phyloP scores from a whole-genome alignment of 2,329 filamentous ascomycete species.

The Arthrinium puccinioides region DNA sequence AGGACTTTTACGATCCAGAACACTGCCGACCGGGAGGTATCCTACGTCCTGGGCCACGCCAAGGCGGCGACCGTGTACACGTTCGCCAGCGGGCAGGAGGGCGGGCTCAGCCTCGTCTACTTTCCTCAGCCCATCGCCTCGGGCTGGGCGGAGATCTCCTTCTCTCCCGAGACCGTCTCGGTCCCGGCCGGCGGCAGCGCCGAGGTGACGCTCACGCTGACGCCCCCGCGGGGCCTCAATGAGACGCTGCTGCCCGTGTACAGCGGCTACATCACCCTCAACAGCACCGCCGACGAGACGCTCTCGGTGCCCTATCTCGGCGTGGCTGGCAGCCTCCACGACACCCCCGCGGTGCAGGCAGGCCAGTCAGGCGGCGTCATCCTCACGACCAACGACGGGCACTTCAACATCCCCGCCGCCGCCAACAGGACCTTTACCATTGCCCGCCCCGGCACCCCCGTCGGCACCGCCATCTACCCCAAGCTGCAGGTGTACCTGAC shows the following conservation, averaged over 20 bases:
- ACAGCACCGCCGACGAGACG: conserved; percentile 27
- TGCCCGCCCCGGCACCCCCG: conserved; percentile 8
- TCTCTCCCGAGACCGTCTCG: conserved; percentile 10
- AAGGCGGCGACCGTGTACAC: conserved; percentile 31
- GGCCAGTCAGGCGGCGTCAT: background rate
- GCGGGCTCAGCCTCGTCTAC: background rate
- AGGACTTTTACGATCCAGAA: conserved; percentile 33
- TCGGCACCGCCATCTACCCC: conserved; percentile 1
- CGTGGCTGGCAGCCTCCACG: conserved; percentile 22
- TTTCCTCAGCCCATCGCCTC: background rate
- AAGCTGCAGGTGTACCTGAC: background rate
- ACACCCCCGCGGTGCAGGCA: conserved; percentile 3
- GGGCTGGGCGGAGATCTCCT: conserved; percentile 6
- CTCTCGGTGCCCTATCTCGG: conserved; percentile 35
- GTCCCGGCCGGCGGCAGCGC: conserved; percentile 11
- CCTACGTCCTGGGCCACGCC: conserved; percentile 29
- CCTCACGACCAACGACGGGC: conserved; percentile 2
- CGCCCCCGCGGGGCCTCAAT: conserved; percentile 19
- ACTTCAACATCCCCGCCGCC: conserved; percentile 7
- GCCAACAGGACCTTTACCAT: conserved; percentile 17
- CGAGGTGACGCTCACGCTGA: conserved; percentile 13
- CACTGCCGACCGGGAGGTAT: conserved; percentile 23
- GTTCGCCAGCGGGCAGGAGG: conserved; percentile 6
- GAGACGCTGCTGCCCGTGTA: conserved; percentile 31
- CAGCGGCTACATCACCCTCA: conserved; percentile 34